Evolutionary conservation across 805 yeast genomes (phyloP).

Genomic region (Teunomyces pallodes): DNA sequence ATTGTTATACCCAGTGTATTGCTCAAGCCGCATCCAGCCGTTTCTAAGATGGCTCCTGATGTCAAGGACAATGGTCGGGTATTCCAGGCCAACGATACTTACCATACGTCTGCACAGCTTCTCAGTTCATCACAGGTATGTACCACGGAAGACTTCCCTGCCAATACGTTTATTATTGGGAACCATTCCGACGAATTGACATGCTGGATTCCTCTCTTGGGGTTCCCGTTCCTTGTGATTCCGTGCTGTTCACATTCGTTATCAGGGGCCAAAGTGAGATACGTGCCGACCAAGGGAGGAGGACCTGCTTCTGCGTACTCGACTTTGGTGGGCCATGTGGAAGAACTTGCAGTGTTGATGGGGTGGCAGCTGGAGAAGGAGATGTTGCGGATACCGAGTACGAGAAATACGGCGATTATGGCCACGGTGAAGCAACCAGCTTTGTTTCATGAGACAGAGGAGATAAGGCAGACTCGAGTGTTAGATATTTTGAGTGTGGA

Average conservation of each 20-base stretch:
- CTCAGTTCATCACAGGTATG: constrained; percentile 49
- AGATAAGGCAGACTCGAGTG: constrained; percentile 38
- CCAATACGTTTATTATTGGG: constrained; percentile 80
- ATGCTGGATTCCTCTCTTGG: constrained; percentile 89
- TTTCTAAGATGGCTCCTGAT: constrained; percentile 51
- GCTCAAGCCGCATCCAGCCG: constrained; percentile 67
- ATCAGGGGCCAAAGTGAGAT: constrained; percentile 72
- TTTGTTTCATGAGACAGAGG: constrained; percentile 24
- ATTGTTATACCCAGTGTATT: constrained; percentile 77
- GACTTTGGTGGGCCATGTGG: constrained; percentile 82
- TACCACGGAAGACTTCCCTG: constrained; percentile 64
- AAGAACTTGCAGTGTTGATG: constrained; percentile 56
- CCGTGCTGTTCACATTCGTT: constrained; percentile 94
- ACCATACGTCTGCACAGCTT: constrained; percentile 53
- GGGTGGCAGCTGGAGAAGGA: constrained; percentile 90
- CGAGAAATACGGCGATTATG: constrained; percentile 86
- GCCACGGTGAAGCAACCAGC: constrained; percentile 47
- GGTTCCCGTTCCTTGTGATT: constrained; percentile 84
- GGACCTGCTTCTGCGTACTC: constrained; percentile 65
- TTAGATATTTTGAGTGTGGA: constrained; percentile 66
- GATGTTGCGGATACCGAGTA: constrained; percentile 88
- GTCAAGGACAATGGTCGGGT: constrained; percentile 59
- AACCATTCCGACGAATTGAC: constrained; percentile 95
- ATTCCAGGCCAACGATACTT: constrained; percentile 50
- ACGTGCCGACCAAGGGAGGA: constrained; percentile 39